Conservation (phyloP, 2,329 filamentous ascomycete species). For the Saccharata proteae region DNA sequence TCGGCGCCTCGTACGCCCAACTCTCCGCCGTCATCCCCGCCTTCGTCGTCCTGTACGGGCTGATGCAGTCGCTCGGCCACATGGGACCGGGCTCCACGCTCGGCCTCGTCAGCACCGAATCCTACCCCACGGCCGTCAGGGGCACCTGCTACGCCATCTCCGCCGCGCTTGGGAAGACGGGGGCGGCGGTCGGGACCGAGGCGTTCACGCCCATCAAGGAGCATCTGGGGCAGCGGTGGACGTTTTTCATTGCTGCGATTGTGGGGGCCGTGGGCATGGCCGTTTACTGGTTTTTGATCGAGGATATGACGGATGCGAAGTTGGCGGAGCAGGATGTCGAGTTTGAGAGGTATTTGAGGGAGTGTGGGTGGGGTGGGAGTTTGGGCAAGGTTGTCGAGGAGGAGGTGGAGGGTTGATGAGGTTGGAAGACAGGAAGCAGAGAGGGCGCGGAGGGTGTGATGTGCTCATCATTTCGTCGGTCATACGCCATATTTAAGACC, state of each 20-base stretch:
- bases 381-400: neutral
- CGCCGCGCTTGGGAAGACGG: constrained; percentile 40
- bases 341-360: constrained; percentile 2
- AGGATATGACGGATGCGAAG: constrained; percentile 3
- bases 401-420: too few relatives aligned
- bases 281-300: constrained; percentile 5
- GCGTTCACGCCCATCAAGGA: constrained; percentile 37
- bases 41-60: constrained; percentile 41
- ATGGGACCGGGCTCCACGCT: constrained; percentile 41
- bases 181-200: constrained; percentile 40
- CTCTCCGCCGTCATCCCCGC: constrained; percentile 39
- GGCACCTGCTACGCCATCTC: constrained; percentile 41
- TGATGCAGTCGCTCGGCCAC: constrained; percentile 39
- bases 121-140: constrained; percentile 40
- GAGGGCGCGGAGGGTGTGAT: too few relatives aligned
- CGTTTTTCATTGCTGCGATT: constrained; percentile 41
- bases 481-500: too few relatives aligned
- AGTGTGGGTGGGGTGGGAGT: constrained; percentile 2
- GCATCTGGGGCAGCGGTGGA: constrained; percentile 37
- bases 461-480: too few relatives aligned
- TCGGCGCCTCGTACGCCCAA: constrained; percentile 36
- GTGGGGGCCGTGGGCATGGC: constrained; percentile 27
- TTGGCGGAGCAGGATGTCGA: constrained; percentile 2
- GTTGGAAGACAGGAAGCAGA: too few relatives aligned
- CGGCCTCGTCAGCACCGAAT: constrained; percentile 38